A percentile compares a stretch with the other conserved stretches of the same genome.
Evolutionary conservation across 257 asterid genomes (phyloP).

Genomic region (Handroanthus guayacan): DNA sequence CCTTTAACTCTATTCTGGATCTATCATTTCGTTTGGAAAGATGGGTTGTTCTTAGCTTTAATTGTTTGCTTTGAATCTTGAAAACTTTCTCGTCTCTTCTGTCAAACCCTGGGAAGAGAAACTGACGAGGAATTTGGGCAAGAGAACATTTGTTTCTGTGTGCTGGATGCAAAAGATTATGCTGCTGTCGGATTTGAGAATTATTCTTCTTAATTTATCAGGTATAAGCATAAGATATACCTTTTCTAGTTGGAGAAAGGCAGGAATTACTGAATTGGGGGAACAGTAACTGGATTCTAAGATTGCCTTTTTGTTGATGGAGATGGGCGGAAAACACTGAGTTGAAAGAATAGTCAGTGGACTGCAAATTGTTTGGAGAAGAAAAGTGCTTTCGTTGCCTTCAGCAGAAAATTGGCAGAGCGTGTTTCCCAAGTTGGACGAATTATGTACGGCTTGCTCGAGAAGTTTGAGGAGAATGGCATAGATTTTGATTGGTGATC

Average conservation of each 20-base stretch:
- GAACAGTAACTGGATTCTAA: slow-evolving; percentile 4
- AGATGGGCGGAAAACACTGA: slow-evolving; percentile 18
- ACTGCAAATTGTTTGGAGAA: background rate
- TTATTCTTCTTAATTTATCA: slow-evolving; percentile 28
- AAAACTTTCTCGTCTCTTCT: background rate
- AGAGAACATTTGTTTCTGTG: slow-evolving; percentile 19
- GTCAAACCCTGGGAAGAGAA: slow-evolving; percentile 13
- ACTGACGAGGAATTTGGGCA: background rate
- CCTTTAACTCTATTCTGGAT: slow-evolving; percentile 38
- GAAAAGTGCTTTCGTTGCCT: slow-evolving; percentile 10
- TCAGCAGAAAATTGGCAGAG: background rate
- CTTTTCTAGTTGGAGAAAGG: slow-evolving; percentile 18
- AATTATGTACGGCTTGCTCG: slow-evolving; percentile 18
- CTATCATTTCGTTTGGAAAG: slow-evolving; percentile 20
- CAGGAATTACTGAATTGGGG: slow-evolving; percentile 18
- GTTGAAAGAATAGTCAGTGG: slow-evolving; percentile 22
- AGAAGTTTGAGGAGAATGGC: background rate
- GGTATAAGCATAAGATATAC: slow-evolving; percentile 21
- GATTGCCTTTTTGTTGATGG: slow-evolving; percentile 35
- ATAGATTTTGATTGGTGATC: slow-evolving; percentile 1
- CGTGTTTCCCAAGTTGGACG: slow-evolving; percentile 12
- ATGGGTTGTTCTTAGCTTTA: slow-evolving; percentile 34
- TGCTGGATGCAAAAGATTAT: slow-evolving; percentile 14
- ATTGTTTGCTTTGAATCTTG: slow-evolving; percentile 9
- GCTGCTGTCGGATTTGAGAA: slow-evolving; percentile 11